A percentile compares a stretch with the other conserved stretches of the same genome.
These are phyloP conservation scores for Aspergillus spinulosporus DNA, from an alignment of 2,329 filamentous ascomycete genomes.

Conservation along the genomic window DNA sequence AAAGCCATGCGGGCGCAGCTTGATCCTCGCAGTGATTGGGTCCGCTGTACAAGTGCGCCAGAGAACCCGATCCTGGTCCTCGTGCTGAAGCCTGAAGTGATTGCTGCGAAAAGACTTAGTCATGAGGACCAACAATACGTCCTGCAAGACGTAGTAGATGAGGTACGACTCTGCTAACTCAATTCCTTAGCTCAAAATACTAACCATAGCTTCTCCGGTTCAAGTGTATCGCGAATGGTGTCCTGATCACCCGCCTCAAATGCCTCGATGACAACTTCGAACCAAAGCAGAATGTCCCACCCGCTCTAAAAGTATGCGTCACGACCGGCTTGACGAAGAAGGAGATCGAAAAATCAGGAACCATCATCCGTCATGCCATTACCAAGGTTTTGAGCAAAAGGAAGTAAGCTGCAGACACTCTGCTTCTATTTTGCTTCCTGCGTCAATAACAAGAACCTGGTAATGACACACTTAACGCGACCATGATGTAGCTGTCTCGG, in stretches of 20 bases:
- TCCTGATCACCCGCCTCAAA: conserved; percentile 86
- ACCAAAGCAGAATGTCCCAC: conserved; percentile 68
- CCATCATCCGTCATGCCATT: conserved; percentile 84
- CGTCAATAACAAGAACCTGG: neutral
- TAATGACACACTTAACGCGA: conserved; percentile 20
- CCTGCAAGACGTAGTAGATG: conserved; percentile 90
- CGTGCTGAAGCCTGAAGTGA: conserved; percentile 77
- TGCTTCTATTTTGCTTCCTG: conserved; percentile 1
- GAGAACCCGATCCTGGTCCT: conserved; percentile 89
- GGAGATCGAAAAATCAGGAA: conserved; percentile 92
- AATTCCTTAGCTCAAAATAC: conserved; percentile 1
- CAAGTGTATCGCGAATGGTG: conserved; percentile 79
- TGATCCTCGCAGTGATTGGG: conserved; percentile 91
- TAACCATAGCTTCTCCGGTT: conserved; percentile 15
- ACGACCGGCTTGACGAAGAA: conserved; percentile 87
- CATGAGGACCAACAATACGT: conserved; percentile 78
- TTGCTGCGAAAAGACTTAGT: conserved; percentile 67
- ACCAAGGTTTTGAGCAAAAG: conserved; percentile 77
- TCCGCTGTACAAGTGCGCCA: conserved; percentile 72
- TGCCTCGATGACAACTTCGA: conserved; percentile 67
- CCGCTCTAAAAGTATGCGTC: conserved; percentile 87
- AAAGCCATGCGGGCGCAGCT: conserved; percentile 81
- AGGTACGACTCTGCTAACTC: conserved; percentile 60
- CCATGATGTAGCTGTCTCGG: conserved; percentile 13
- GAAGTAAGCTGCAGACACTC: conserved; percentile 37